Evolutionary conservation across 371 early-diverging fungal genomes (phyloP), one percentile per base, ranked within the genome.

Genomic region (Mucor plumbeus): DNA sequence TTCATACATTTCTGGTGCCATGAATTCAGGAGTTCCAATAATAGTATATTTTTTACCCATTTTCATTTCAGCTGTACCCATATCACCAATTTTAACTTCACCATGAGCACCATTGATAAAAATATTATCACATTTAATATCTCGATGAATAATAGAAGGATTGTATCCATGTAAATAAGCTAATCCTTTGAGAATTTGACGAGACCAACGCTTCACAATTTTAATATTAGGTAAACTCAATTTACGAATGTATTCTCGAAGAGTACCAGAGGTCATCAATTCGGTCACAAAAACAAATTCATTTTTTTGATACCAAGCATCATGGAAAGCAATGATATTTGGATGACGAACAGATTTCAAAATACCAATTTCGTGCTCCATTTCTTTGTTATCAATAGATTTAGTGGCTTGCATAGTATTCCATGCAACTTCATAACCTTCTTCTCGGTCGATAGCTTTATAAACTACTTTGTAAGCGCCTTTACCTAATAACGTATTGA

Each of bases 391-490:
- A 44, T 63, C 62, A 33, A 55, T 48, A 5, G 62, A 68, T 61
- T 75, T 71, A 75, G 58, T 71, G 0, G 66, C 59, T 83, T 80
- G 78, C 72, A 80, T 73, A 0, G 77, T 68, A 71, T 93, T 93
- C 93, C 94, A 94, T 34, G 95, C 95, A 7, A 94, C 92, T 76
- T 93, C 94, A 43, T 90, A 85, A 6, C 93, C 93, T 74, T 92
- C 92, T 64, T 92, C 91, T 21, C 87, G 82, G 69, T 94, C 94
- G 66, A 92, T 86, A 13, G 91, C 92, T 64, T 92, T 93, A 72
- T 85, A 92, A 4, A 94, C 95, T 34, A 89, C 86, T 68, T 94
- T 94, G 75, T 90, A 92, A 5, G 93, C 91, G 7, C 95, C 82
- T 64, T 81, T 80, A 50, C 81, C 84, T 17, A 83, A 68, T 8